A percentile compares a stretch with the other conserved stretches of the same genome.
Conservation (phyloP, 495 filamentous ascomycete species). For the Daldinia loculata region DNA sequence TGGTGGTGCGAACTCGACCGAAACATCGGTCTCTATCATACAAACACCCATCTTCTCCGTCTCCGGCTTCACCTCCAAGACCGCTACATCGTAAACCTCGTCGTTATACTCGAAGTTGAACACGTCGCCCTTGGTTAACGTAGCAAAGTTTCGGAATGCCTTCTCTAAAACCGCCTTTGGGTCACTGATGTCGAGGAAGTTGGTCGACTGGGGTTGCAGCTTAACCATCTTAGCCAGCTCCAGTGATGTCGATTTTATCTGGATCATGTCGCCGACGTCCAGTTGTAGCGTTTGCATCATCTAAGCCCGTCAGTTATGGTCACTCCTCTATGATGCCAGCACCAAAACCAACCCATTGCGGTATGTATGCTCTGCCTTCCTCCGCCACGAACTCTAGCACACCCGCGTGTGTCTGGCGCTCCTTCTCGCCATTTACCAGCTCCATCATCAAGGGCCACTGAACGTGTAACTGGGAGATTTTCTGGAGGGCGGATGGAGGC, state of each 20-base stretch:
- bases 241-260: slow-evolving; percentile 92
- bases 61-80: slow-evolving; percentile 89
- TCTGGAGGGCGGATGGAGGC: slow-evolving; percentile 93
- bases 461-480: slow-evolving; percentile 93
- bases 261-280: slow-evolving; percentile 91
- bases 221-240: slow-evolving; percentile 91
- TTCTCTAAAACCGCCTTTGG: slow-evolving; percentile 98
- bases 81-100: slow-evolving; percentile 87
- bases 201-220: slow-evolving; percentile 88
- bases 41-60: slow-evolving; percentile 81
- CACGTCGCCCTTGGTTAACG: slow-evolving; percentile 87
- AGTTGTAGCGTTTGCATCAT: slow-evolving; percentile 92
- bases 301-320: slow-evolving; percentile 55
- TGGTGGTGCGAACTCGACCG: slow-evolving; percentile 93
- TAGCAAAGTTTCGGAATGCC: slow-evolving; percentile 92
- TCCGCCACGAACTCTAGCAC: slow-evolving; percentile 98
- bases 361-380: slow-evolving; percentile 94
- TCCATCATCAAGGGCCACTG: slow-evolving; percentile 98
- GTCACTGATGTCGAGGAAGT: slow-evolving; percentile 95
- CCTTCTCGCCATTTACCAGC: slow-evolving; percentile 84
- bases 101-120: slow-evolving; percentile 98
- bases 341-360: slow-evolving; percentile 78
- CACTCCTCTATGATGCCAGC: slow-evolving; percentile 2
- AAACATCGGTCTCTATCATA: slow-evolving; percentile 92
- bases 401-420: slow-evolving; percentile 85